Percentiles rank a stretch among this genome's conserved stretches.
Conservation (phyloP, 495 filamentous ascomycete genomes). For the Bacidia rubella region DNA sequence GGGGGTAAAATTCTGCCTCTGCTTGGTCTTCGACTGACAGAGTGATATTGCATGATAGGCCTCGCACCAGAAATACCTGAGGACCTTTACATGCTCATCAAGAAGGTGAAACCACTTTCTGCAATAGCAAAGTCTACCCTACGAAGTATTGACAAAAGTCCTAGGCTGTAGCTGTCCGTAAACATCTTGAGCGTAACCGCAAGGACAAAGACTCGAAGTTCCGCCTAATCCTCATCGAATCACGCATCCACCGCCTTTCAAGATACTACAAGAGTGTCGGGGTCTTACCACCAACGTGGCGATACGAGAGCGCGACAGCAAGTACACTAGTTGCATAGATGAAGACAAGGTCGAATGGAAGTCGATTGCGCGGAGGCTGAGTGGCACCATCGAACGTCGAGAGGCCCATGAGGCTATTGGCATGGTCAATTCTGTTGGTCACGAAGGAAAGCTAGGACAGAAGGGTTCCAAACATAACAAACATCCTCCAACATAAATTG, state of each 20-base stretch:
- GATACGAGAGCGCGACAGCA: slow-evolving; percentile 65
- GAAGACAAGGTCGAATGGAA: neutral
- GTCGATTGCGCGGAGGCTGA: neutral
- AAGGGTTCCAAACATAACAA: neutral
- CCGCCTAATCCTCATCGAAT: slow-evolving; percentile 99
- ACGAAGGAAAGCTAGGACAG: neutral
- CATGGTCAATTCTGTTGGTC: neutral
- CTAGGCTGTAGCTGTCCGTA: slow-evolving; percentile 93
- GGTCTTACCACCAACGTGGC: slow-evolving; percentile 96
- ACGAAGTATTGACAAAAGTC: neutral
- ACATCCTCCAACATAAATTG: neutral
- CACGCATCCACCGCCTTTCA: slow-evolving; percentile 95
- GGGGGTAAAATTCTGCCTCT: slow-evolving; percentile 50
- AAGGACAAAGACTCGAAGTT: slow-evolving; percentile 99
- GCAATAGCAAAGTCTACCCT: neutral
- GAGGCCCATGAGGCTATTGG: too few species aligned
- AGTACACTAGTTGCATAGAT: slow-evolving; percentile 41
- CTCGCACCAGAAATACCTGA: slow-evolving; percentile 95
- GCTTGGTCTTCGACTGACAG: slow-evolving; percentile 95
- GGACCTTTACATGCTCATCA: slow-evolving; percentile 98
- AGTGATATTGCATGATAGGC: slow-evolving; percentile 72
- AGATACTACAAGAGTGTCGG: slow-evolving; percentile 98
- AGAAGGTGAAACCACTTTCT: slow-evolving; percentile 59
- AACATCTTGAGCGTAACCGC: slow-evolving; percentile 99
- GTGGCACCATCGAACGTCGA: neutral